phyloP scores from a whole-genome alignment of 352 stramenopile genomes.

The Globisporangium barbulae region DNA sequence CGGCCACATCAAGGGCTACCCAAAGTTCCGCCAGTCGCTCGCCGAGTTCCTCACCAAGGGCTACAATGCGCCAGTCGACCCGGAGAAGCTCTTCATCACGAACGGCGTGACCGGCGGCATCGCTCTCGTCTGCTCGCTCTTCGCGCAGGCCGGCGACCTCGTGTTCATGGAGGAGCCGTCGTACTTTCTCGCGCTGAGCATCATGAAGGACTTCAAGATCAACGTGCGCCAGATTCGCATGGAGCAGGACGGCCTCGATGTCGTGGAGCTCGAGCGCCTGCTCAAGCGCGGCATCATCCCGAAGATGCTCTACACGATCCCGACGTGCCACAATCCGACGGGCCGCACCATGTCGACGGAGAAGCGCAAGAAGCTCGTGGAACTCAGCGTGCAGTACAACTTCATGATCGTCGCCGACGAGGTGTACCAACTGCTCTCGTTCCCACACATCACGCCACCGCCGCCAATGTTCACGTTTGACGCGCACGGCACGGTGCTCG shows the following conservation, averaged over 20 bases:
- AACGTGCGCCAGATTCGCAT: constrained; percentile 89
- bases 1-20: constrained; percentile 86
- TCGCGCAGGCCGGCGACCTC: constrained; percentile 84
- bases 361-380: constrained; percentile 86
- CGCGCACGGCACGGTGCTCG: constrained; percentile 75
- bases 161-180: constrained; percentile 93
- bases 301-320: constrained; percentile 94
- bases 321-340: constrained; percentile 94
- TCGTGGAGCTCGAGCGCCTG: constrained; percentile 85
- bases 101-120: constrained; percentile 92
- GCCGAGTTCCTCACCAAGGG: constrained; percentile 77
- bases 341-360: constrained; percentile 80
- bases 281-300: constrained; percentile 70
- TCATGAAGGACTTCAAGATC: constrained; percentile 94
- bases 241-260: constrained; percentile 84
- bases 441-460: constrained; percentile 78
- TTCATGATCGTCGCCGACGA: constrained; percentile 93
- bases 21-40: constrained; percentile 78
- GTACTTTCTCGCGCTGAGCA: constrained; percentile 92
- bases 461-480: constrained; percentile 86
- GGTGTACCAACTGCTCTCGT: constrained; percentile 95
- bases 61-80: constrained; percentile 71
- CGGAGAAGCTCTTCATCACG: constrained; percentile 90
- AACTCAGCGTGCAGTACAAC: constrained; percentile 86
- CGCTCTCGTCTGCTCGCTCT: constrained; percentile 88